Evolutionary conservation across 352 stramenopile genomes (phyloP).

Genomic region (Phytophthora aleatoria): DNA sequence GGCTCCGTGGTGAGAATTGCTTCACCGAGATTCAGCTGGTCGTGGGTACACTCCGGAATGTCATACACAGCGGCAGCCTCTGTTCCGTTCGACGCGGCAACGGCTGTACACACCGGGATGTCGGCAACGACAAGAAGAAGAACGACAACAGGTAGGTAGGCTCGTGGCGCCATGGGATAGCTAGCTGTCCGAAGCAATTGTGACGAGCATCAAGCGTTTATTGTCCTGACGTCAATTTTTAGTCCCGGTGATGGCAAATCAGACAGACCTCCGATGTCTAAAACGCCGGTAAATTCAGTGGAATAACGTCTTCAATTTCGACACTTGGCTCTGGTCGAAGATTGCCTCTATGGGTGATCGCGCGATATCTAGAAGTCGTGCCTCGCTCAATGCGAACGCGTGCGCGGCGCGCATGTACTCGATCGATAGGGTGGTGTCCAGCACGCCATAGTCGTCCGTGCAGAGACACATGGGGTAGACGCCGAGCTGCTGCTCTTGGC

Average conservation of each 20-base stretch:
- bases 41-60: constrained; percentile 44
- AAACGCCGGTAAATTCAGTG: not conserved
- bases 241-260: constrained; percentile 13
- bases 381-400: constrained; percentile 72
- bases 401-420: constrained; percentile 86
- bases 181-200: constrained; percentile 11
- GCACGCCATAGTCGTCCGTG: constrained; percentile 94
- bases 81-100: constrained; percentile 14
- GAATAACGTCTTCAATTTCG: constrained; percentile 35
- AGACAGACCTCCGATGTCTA: not conserved
- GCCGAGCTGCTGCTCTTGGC: constrained; percentile 24
- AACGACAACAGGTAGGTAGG: constrained; percentile 2
- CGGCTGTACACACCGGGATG: not conserved
- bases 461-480: constrained; percentile 89
- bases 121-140: constrained; percentile 1
- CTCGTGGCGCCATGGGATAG: not conserved
- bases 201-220: constrained; percentile 4
- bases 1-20: constrained; percentile 49
- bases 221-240: constrained; percentile 1
- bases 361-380: constrained; percentile 49
- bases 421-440: constrained; percentile 88
- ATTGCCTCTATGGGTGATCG: constrained; percentile 54
- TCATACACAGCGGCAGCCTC: constrained; percentile 19
- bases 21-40: constrained; percentile 41
- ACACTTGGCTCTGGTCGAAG: constrained; percentile 54